phyloP scores from a whole-genome alignment of 176 grass and related monocot species.

The Guadua angustifolia region DNA sequence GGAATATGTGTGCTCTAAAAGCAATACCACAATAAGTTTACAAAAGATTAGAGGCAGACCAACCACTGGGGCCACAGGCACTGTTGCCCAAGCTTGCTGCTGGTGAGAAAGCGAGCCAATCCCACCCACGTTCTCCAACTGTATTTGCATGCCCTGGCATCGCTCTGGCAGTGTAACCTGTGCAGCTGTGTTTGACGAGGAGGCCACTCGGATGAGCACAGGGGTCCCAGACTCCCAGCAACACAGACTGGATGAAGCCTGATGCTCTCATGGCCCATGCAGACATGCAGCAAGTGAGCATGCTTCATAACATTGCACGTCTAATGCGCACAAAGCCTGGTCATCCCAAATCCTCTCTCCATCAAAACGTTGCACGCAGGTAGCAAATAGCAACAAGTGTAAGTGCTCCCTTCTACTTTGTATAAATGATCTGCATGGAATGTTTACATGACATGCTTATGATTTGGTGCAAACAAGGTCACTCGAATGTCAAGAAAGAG shows the following conservation, averaged over 20 bases:
- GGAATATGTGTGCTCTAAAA: background rate
- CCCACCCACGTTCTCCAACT: background rate
- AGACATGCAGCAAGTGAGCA: slow-evolving; percentile 14
- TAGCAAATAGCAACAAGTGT: background rate
- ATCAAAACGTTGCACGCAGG: background rate
- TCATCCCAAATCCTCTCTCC: background rate
- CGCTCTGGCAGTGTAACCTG: background rate
- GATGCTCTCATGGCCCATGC: background rate
- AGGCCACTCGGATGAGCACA: background rate
- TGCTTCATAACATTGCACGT: background rate
- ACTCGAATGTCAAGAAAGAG: background rate
- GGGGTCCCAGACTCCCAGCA: background rate
- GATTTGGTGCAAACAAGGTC: background rate
- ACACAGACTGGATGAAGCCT: background rate
- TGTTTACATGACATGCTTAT: slow-evolving; percentile 9
- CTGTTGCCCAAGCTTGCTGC: background rate
- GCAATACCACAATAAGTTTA: background rate
- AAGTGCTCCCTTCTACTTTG: background rate
- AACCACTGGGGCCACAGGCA: background rate
- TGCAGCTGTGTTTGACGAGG: background rate
- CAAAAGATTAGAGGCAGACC: background rate
- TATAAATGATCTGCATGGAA: slow-evolving; percentile 15
- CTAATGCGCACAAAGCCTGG: background rate
- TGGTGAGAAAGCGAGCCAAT: background rate
- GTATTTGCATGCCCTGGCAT: background rate